Conservation (phyloP, 2,329 filamentous ascomycete species). For the Neoascochyta sp. region DNA sequence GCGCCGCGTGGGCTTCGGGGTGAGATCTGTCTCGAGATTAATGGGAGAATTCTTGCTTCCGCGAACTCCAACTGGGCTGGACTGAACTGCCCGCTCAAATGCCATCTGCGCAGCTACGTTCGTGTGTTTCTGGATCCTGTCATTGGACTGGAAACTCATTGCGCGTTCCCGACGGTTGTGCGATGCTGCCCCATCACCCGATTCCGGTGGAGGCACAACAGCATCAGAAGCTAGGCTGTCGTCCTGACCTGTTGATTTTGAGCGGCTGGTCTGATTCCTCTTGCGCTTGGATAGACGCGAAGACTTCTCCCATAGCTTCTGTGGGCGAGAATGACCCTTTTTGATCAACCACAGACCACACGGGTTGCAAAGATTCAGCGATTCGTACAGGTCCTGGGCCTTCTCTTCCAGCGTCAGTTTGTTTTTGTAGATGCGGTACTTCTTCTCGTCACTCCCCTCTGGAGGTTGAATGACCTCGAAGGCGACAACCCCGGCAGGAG, state of each 20-base stretch:
- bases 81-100: constrained; percentile 56
- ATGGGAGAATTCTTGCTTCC: constrained; percentile 48
- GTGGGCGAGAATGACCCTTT: constrained; percentile 76
- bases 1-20: constrained; percentile 62
- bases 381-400: constrained; percentile 56
- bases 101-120: constrained; percentile 33
- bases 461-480: constrained; percentile 41
- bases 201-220: constrained; percentile 25
- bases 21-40: constrained; percentile 50
- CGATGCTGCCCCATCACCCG: constrained; percentile 19
- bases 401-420: constrained; percentile 63
- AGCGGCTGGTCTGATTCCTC: constrained; percentile 34
- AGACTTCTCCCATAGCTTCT: constrained; percentile 68
- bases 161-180: constrained; percentile 5
- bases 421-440: constrained; percentile 77
- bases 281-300: constrained; percentile 42
- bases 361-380: constrained; percentile 84
- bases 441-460: constrained; percentile 57
- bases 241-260: constrained; percentile 44
- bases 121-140: too few relatives aligned
- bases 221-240: constrained; percentile 42
- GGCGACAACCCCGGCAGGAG: constrained; percentile 64
- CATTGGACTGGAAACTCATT: constrained; percentile 8
- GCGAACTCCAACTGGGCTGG: constrained; percentile 55
- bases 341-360: constrained; percentile 95